Percentiles rank a stretch among this genome's conserved stretches.
Conservation (phyloP, 1,284 basidiomycete species). For the Termitomyces sp. region DNA sequence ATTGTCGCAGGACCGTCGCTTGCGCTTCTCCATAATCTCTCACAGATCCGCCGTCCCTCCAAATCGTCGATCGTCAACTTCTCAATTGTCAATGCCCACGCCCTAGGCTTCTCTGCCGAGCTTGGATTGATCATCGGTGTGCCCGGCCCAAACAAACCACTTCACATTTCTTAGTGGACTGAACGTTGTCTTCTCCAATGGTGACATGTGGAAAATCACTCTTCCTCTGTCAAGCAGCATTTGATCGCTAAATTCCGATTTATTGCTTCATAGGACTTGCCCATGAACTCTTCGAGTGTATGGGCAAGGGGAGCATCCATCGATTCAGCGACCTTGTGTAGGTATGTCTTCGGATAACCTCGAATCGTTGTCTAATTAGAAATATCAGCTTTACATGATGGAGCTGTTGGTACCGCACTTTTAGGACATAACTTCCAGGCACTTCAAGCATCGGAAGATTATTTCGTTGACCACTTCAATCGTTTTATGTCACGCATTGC, state of each 20-base stretch:
- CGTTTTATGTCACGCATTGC: constrained; percentile 20
- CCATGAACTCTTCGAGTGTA: constrained; percentile 17
- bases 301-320: constrained; percentile 16
- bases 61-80: constrained; percentile 95
- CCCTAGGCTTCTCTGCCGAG: too few relatives aligned
- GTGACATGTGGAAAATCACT: constrained; percentile 22
- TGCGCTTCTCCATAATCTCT: not conserved
- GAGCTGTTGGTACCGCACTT: constrained; percentile 21
- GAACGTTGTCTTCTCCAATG: constrained; percentile 25
- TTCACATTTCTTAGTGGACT: constrained; percentile 21
- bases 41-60: constrained; percentile 81
- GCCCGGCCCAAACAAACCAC: too few relatives aligned
- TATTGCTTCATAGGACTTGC: constrained; percentile 19
- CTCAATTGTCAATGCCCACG: constrained; percentile 79
- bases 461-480: constrained; percentile 23
- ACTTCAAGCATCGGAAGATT: constrained; percentile 18
- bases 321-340: constrained; percentile 21
- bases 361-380: not conserved
- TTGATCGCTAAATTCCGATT: constrained; percentile 21
- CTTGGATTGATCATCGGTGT: too few relatives aligned
- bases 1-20: constrained; percentile 67
- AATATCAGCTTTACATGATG: constrained; percentile 17
- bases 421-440: constrained; percentile 22
- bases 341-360: constrained; percentile 6
- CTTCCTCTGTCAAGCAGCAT: constrained; percentile 21